Evolutionary conservation across 192 early-diverging fungal genomes (phyloP).

Genomic region (Coemansia sp.): DNA sequence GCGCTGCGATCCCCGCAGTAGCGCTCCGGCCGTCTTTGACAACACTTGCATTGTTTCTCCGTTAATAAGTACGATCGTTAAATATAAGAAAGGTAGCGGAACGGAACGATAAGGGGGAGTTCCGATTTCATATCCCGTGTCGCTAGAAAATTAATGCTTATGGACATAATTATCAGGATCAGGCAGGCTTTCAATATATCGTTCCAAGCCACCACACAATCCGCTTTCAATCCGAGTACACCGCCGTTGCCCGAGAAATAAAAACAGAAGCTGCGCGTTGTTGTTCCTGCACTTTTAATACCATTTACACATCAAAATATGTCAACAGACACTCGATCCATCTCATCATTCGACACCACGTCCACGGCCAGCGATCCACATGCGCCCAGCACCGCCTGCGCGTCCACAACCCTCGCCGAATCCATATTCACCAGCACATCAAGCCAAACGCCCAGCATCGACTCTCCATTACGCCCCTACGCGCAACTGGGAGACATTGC

Average conservation of each 20-base stretch:
- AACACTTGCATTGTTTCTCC: slow-evolving; percentile 10
- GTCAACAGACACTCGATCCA: neutral
- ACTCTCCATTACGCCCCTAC: slow-evolving; percentile 15
- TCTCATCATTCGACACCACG: slow-evolving; percentile 2
- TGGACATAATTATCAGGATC: no score
- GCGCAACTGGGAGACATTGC: slow-evolving; percentile 1
- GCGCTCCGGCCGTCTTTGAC: neutral
- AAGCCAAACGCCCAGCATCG: neutral
- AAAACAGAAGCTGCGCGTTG: no score
- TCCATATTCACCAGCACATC: slow-evolving; percentile 1
- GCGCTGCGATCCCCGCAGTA: neutral
- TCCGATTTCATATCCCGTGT: neutral
- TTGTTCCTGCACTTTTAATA: neutral
- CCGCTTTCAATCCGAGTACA: neutral
- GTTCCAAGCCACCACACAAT: neutral
- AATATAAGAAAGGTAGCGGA: neutral
- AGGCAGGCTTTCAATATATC: no score
- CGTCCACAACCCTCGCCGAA: slow-evolving; percentile 4
- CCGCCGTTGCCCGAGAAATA: neutral
- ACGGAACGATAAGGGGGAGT: neutral
- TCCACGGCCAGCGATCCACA: neutral
- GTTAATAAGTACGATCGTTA: neutral
- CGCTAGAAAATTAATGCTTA: no score
- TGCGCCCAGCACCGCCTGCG: neutral
- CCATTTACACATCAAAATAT: neutral